phyloP scores from a whole-genome alignment of 257 asterid genomes.

The Forsythia suspensa region DNA sequence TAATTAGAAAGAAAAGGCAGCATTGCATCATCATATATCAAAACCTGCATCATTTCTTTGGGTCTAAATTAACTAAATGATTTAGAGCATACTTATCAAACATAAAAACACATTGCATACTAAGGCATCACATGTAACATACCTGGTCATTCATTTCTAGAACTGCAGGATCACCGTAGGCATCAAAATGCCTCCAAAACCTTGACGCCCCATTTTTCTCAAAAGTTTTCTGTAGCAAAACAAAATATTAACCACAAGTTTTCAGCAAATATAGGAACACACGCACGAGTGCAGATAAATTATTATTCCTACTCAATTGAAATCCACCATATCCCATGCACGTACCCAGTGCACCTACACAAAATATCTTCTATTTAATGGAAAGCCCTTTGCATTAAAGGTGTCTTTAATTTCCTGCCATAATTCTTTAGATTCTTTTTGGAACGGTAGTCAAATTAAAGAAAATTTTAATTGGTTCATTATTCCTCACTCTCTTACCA shows the following conservation, averaged over 20 bases:
- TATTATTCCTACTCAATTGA: background rate
- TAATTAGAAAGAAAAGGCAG: constrained; percentile 3
- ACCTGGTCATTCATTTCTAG: constrained; percentile 58
- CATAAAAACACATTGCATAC: constrained; percentile 1
- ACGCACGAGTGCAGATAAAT: background rate
- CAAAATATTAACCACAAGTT: constrained; percentile 8
- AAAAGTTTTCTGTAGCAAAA: constrained; percentile 59
- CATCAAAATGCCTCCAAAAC: constrained; percentile 89
- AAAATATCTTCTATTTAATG: background rate
- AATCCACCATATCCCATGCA: background rate
- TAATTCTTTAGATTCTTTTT: background rate
- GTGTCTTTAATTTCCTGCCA: background rate
- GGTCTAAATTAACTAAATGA: background rate
- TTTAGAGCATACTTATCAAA: constrained; percentile 1
- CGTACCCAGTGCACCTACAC: background rate
- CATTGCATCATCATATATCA: background rate
- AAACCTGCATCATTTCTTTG: background rate
- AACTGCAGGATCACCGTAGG: constrained; percentile 42
- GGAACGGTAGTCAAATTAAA: background rate
- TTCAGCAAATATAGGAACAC: background rate
- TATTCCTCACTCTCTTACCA: background rate
- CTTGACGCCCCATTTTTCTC: constrained; percentile 70
- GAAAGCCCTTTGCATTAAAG: background rate
- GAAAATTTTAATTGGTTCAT: background rate
- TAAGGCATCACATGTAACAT: constrained; percentile 24